Evolutionary conservation across 768 basidiomycete genomes (phyloP).

Genomic region (Phaffia australis): DNA sequence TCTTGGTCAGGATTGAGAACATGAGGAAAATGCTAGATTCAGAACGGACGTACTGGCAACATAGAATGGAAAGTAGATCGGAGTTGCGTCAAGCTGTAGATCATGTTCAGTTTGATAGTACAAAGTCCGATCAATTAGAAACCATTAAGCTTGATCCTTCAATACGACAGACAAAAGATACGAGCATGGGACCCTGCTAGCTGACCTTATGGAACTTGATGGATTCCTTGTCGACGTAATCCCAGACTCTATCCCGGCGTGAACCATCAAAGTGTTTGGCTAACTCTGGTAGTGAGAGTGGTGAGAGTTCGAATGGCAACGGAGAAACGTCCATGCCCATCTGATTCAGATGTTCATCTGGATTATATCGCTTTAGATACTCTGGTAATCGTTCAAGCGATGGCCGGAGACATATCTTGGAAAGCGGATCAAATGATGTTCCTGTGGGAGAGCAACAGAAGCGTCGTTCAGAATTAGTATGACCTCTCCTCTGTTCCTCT

Average conservation of each 20-base stretch:
- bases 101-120: neutral
- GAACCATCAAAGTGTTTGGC: neutral
- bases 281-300: conserved; percentile 6
- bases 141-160: neutral
- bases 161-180: neutral
- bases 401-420: neutral
- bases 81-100: conserved; percentile 11
- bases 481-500: too few species aligned
- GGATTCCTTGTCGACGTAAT: conserved; percentile 1
- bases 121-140: neutral
- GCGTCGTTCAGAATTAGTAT: too few species aligned
- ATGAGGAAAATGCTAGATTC: too few species aligned
- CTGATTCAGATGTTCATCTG: conserved; percentile 2
- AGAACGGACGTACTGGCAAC: neutral
- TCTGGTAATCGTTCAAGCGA: neutral
- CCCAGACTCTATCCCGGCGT: neutral
- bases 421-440: conserved; percentile 1
- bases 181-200: neutral
- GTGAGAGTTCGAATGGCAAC: conserved; percentile 15
- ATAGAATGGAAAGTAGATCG: conserved; percentile 16
- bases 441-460: neutral
- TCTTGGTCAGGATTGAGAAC: too few species aligned
- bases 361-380: neutral
- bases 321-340: conserved; percentile 2
- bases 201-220: conserved; percentile 12